Evolutionary conservation across 2,329 filamentous ascomycete genomes (phyloP), one percentile per base, ranked within the genome.

Genomic region (Thielaviopsis euricoi): DNA sequence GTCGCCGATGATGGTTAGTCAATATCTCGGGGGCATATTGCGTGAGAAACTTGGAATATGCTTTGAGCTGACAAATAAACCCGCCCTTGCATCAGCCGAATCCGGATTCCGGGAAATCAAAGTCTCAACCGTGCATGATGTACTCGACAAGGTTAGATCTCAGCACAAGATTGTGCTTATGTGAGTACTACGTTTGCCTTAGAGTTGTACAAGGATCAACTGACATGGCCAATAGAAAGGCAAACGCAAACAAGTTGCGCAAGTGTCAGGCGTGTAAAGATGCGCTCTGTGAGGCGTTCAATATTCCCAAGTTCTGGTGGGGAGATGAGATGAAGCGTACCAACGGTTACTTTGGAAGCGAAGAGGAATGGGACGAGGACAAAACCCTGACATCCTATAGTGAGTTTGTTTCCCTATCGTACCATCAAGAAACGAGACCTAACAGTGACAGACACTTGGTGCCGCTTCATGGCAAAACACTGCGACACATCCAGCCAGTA

Each of bases 261-360:
- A 17, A 25, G 7, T 57, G 50, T 25, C 1, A 43, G 17, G 3
- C 7, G 17, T 57, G 50, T n/a, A 43, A 21, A 29, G 37, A 53
- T 17, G 21, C 6, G 1, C 19, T 57, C 6, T 40, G 22, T 3
- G n/a, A 15, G 21, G 23, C 26, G 15, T 57, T 53, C 13, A 40
- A 48, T 33, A 57, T 57, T 4, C 49, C 55, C 3, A 21, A 12
- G n/a, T 15, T n/a, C 26, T 57, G 50, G 49, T 57, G 56, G 50
- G 33, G 13, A 19, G 13, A 22, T 23, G 33, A 48, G 6, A 53
- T 46, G 49, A 43, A 48, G 15, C 52, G 37, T 19, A 40, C 51
- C 49, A 57, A 57, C 19, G 56, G 49, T 17, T 57, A 26, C 22
- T 57, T 57, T 29, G 33, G 33, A 6, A 37, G 17, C 9, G 52